Conservation (phyloP, 139 green algal genomes). For the Tetradesmus obliquus region DNA sequence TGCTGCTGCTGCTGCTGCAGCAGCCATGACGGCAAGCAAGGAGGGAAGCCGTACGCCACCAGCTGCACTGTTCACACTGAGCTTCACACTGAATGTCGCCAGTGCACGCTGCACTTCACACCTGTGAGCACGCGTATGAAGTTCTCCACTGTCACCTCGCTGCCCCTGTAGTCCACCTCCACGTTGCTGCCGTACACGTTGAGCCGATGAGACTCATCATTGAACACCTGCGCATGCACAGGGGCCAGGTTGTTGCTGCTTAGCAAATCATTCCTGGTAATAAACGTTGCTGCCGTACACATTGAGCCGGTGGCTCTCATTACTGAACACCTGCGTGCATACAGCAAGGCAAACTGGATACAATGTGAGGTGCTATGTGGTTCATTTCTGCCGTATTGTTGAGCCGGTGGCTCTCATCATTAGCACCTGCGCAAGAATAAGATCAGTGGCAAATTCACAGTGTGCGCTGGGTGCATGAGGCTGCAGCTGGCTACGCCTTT, state of each 20-base stretch:
- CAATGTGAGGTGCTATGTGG: no score
- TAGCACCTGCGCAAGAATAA: no score
- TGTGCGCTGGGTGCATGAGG: no score
- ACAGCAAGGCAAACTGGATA: no score
- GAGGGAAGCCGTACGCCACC: not conserved
- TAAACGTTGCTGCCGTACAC: no score
- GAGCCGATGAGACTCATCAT: conserved; percentile 67
- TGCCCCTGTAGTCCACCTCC: conserved; percentile 94
- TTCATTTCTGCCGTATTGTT: no score
- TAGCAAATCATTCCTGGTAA: no score
- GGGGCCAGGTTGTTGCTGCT: no score
- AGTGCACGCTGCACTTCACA: conserved; percentile 18
- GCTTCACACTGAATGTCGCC: not conserved
- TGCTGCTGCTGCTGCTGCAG: not conserved
- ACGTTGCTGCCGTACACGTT: conserved; percentile 88
- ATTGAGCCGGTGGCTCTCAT: no score
- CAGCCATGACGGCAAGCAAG: not conserved
- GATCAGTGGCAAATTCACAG: no score
- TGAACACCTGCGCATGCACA: conserved; percentile 66
- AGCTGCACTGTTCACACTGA: not conserved
- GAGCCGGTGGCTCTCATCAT: no score
- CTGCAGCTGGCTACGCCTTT: no score
- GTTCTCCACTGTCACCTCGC: conserved; percentile 91
- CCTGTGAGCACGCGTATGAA: conserved; percentile 91
- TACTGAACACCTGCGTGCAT: not conserved